phyloP scores from a whole-genome alignment of 495 filamentous ascomycete species.

The Annulohypoxylon stygium region DNA sequence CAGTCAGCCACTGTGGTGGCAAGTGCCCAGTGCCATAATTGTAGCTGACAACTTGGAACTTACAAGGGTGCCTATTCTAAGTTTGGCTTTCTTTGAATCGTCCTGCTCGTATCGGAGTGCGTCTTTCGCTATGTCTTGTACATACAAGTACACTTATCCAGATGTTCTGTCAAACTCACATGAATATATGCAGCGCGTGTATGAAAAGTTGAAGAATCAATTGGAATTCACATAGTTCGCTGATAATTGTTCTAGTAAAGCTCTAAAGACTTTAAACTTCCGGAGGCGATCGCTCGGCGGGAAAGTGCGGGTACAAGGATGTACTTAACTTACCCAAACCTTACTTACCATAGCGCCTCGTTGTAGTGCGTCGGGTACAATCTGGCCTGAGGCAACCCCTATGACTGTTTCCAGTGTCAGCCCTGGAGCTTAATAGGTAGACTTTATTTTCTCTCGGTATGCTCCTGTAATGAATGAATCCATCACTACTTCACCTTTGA shows the following conservation, averaged over 20 bases:
- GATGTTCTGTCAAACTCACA: not conserved
- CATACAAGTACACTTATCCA: not conserved
- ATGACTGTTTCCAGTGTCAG: not conserved
- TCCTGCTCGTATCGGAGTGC: not conserved
- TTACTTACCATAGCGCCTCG: not conserved
- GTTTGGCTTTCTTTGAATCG: constrained; percentile 4
- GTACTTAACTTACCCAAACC: not conserved
- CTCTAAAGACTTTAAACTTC: not conserved
- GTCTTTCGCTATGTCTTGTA: not conserved
- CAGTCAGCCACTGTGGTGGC: constrained; percentile 34
- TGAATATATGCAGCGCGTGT: not conserved
- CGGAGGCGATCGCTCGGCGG: not conserved
- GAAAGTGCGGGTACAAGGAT: not conserved
- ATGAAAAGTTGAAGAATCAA: not conserved
- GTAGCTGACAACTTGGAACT: not conserved
- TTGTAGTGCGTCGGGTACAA: not conserved
- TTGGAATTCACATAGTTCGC: not conserved
- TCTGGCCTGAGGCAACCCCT: constrained; percentile 17
- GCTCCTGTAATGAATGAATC: constrained; percentile 26
- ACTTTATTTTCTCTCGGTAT: not conserved
- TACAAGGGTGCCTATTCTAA: constrained; percentile 1
- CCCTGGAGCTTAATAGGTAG: not conserved
- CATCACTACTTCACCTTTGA: constrained; percentile 31
- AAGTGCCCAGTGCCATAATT: not conserved
- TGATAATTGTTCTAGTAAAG: not conserved